These are phyloP conservation scores for Xylaria curta DNA, from an alignment of 495 filamentous ascomycete species.

Conservation along the genomic window DNA sequence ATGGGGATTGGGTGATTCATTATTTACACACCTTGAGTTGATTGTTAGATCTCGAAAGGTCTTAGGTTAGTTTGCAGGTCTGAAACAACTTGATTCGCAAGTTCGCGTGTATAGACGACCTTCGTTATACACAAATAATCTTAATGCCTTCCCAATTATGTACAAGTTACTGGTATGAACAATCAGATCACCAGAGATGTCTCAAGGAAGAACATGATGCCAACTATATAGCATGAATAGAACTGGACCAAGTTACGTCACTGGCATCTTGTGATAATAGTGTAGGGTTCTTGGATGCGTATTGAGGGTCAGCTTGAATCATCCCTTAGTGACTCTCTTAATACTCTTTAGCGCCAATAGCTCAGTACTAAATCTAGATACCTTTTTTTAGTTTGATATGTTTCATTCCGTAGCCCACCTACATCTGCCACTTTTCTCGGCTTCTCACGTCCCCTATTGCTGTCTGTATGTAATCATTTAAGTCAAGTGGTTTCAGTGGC, in stretches of 20 bases:
- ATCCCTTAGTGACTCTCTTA: neutral
- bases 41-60: no score
- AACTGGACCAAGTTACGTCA: neutral
- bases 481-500: no score
- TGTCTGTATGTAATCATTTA: no score
- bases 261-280: neutral
- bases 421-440: no score
- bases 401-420: no score
- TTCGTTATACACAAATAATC: neutral
- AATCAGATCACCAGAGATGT: neutral
- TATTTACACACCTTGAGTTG: neutral
- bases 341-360: neutral
- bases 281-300: neutral
- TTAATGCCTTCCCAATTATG: neutral
- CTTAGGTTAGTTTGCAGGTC: neutral
- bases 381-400: no score
- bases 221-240: neutral
- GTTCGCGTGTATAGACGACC: neutral
- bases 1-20: slow-evolving; percentile 33
- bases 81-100: neutral
- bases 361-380: neutral
- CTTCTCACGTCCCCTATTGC: no score
- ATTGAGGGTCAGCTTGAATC: slow-evolving; percentile 3
- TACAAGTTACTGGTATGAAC: neutral
- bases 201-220: neutral